Percentiles rank a stretch among this genome's conserved stretches.
Conservation (phyloP, 176 grass and related monocot genomes). For the Oryza coarctata region DNA sequence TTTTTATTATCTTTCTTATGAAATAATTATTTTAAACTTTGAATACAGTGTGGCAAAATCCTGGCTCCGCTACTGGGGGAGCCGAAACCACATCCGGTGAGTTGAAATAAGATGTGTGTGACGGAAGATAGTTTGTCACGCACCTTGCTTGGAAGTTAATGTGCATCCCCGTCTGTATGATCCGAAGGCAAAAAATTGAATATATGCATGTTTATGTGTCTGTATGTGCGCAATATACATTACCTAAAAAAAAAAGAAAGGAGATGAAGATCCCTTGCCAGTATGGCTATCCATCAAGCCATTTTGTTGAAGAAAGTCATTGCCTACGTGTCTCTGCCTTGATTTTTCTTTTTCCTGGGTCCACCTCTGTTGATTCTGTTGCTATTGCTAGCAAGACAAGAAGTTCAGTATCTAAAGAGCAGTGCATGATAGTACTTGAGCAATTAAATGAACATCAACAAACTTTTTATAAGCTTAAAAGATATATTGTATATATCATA, state of each 20-base stretch:
- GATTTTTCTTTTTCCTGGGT: background rate
- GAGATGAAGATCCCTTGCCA: background rate
- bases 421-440: background rate
- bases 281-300: background rate
- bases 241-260: background rate
- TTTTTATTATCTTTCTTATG: too few relatives aligned
- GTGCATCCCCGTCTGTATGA: background rate
- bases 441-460: constrained; percentile 20
- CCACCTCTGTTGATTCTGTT: background rate
- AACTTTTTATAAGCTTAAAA: constrained; percentile 6
- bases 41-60: too few relatives aligned
- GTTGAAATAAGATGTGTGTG: background rate
- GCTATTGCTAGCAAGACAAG: background rate
- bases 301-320: background rate
- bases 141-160: background rate
- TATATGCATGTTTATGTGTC: background rate
- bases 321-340: background rate
- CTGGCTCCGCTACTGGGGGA: too few relatives aligned
- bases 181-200: background rate
- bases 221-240: background rate
- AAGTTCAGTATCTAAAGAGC: background rate
- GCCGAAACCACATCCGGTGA: too few relatives aligned
- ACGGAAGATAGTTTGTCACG: background rate
- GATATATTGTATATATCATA: too few relatives aligned
- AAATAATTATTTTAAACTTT: too few relatives aligned